These are phyloP conservation scores for Hanseniaspora lindneri DNA, from an alignment of 805 yeast genomes.

Conservation along the genomic window DNA sequence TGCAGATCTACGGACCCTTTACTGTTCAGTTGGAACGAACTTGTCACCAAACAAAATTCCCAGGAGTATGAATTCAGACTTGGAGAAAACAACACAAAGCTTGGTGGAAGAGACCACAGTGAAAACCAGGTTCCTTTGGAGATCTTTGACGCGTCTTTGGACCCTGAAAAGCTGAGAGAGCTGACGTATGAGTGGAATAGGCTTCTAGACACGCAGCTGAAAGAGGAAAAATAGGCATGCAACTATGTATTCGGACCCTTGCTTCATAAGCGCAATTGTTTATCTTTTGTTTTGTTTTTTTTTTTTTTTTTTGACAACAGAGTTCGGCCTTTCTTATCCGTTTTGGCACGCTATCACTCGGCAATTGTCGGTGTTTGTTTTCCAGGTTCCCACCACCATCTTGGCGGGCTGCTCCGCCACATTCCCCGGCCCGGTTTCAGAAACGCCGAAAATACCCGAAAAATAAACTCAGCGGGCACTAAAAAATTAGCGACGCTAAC, in stretches of 20 bases:
- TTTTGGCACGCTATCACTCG: no score
- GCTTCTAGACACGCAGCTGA: slow-evolving; percentile 25
- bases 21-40: slow-evolving; percentile 75
- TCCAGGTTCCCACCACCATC: no score
- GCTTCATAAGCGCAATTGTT: no score
- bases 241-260: no score
- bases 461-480: no score
- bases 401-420: no score
- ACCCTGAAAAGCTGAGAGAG: slow-evolving; percentile 58
- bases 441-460: background rate
- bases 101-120: slow-evolving; percentile 45
- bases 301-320: no score
- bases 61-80: slow-evolving; percentile 47
- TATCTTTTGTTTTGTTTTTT: no score
- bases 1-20: slow-evolving; percentile 65
- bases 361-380: no score
- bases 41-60: slow-evolving; percentile 29
- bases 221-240: no score
- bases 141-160: slow-evolving; percentile 69
- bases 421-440: background rate
- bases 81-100: slow-evolving; percentile 43
- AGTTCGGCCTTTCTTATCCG: no score
- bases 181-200: slow-evolving; percentile 51
- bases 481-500: no score
- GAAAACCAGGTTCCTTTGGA: slow-evolving; percentile 89